Conservation (phyloP, 148 eudicot species). For the Rhododendron mucronatum region DNA sequence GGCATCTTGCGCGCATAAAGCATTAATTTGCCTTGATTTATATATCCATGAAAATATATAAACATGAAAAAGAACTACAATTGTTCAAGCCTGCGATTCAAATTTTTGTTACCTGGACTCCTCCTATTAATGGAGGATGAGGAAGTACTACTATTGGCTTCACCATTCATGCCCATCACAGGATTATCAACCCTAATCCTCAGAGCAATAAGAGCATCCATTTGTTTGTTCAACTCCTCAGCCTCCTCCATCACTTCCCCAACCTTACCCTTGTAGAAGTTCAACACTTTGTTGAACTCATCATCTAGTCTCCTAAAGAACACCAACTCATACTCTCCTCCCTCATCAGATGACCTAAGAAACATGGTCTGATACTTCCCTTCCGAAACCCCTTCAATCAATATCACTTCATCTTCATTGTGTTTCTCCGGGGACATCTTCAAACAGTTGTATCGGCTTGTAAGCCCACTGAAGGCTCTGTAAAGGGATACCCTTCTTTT, state of each 20-base stretch:
- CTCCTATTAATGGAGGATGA: background rate
- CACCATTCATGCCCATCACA: background rate
- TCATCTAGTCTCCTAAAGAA: slow-evolving; percentile 22
- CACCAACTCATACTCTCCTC: slow-evolving; percentile 15
- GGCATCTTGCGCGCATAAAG: background rate
- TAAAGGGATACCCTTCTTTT: slow-evolving; percentile 14
- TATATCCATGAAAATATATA: background rate
- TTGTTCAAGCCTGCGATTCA: background rate
- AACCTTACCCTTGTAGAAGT: slow-evolving; percentile 14
- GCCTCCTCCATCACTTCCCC: slow-evolving; percentile 19
- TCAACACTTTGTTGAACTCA: slow-evolving; percentile 22
- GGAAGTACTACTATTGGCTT: background rate
- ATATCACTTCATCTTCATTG: slow-evolving; percentile 20
- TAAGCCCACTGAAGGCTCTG: slow-evolving; percentile 33
- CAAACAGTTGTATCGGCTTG: slow-evolving; percentile 5
- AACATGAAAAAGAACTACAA: background rate
- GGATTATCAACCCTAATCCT: slow-evolving; percentile 16
- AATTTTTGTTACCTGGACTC: slow-evolving; percentile 5
- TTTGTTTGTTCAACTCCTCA: slow-evolving; percentile 20
- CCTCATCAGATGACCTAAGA: slow-evolving; percentile 14
- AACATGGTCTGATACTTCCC: slow-evolving; percentile 12
- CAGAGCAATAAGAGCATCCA: slow-evolving; percentile 24
- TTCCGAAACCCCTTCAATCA: slow-evolving; percentile 2
- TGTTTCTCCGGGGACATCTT: background rate
- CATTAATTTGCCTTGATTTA: background rate